Evolutionary conservation across 2,329 filamentous ascomycete species (phyloP).

Genomic region (Colletotrichum coccodes): DNA sequence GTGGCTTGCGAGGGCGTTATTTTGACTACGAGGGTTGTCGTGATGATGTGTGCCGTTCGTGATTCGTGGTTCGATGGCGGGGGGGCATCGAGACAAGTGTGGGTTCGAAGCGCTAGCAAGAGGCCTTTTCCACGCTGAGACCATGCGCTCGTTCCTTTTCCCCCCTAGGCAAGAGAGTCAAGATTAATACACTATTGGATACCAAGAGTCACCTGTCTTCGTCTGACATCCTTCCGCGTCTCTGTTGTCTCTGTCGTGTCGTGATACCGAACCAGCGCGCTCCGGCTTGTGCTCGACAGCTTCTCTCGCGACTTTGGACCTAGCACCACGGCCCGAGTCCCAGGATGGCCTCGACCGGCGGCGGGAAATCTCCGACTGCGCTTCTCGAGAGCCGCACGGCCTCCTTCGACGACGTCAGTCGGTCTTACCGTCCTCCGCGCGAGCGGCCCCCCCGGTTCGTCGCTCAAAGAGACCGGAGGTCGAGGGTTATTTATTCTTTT

Average conservation of each 20-base stretch:
- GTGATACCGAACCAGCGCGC: neutral
- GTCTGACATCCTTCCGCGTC: neutral
- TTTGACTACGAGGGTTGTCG: neutral
- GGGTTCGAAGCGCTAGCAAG: neutral
- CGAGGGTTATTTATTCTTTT: neutral
- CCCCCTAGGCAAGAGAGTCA: neutral
- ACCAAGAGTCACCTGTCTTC: neutral
- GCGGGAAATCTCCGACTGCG: too few relatives aligned
- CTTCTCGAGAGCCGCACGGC: neutral
- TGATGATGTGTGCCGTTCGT: neutral
- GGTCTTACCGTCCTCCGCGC: too few relatives aligned
- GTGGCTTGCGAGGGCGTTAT: neutral
- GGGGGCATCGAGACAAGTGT: neutral
- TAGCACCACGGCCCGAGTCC: too few relatives aligned
- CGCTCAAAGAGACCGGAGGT: neutral
- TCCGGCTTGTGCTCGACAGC: neutral
- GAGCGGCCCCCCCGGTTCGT: neutral
- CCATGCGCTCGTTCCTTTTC: neutral
- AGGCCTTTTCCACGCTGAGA: neutral
- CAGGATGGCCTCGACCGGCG: too few relatives aligned
- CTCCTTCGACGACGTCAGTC: neutral
- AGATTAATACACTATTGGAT: constrained; percentile 3
- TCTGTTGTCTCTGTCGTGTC: neutral
- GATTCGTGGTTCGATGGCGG: neutral
- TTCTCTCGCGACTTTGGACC: too few relatives aligned